Evolutionary conservation across 495 filamentous ascomycete genomes (phyloP), one percentile per base, ranked within the genome.

Genomic region (Evernia prunastri): DNA sequence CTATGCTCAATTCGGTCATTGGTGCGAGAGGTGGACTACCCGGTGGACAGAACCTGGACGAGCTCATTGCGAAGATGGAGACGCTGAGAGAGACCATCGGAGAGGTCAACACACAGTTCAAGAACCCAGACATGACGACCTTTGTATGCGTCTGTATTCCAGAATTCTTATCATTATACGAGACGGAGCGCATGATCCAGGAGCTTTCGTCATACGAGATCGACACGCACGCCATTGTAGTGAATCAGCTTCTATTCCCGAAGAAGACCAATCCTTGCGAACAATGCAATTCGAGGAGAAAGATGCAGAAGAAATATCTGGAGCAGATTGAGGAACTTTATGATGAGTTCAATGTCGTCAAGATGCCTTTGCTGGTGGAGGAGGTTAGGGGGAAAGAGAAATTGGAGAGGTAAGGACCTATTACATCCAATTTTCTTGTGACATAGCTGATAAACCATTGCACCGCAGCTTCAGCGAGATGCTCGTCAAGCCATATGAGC

Each of bases 241-340:
- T 99, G 72, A 99, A 99, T 76, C 94, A 99, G 81, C 81, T 98
- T 66, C 77, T 98, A 61, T 98, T 96, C 78, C 94, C 94, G 20
- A 91, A 89, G 75, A 82, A 87, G 65, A 88, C 87, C 29, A 94
- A 87, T 70, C 82, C 84, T 39, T 99, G 94, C 75, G 91, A 96
- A 57, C 94, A 99, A 78, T 99, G 94, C 76, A 96, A 91, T 70
- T 90, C 94, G 35, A 80, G 94, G 62, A 82, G 93, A 70, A 92
- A 92, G 79, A 99, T 99, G 94, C 94, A 99, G 80, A 95, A 93
- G 86, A 99, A 99, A 76, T 99, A 99, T 71, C 79, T 99, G 29
- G 93, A 96, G 70, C 94, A 99, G 80, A 97, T 97, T 66, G 91
- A 96, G 77, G 95, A 99, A 80, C 76, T 99, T 58, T 99, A 99